Evolutionary conservation across 2,329 filamentous ascomycete genomes (phyloP), one percentile per base, ranked within the genome.

Genomic region (Helicocarpus griseus): DNA sequence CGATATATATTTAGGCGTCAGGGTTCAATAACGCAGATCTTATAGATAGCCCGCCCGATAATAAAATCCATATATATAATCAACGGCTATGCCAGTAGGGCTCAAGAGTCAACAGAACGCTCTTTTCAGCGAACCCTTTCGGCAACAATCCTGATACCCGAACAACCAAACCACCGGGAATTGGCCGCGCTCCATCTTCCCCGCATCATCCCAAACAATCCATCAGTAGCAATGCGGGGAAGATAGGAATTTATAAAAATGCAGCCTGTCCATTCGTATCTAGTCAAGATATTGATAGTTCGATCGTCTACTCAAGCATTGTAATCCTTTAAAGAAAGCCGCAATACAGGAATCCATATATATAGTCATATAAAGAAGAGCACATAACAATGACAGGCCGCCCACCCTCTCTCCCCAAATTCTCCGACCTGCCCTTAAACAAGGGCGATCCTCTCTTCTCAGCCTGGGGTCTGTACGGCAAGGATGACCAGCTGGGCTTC

Each of bases 401-500:
- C 14, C 55, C 55, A 44, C 46, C 49, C 22, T 44, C 24, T 21
- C 41, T 56, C 9, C 54, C 56, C 14, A 54, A 52, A 38, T 54
- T 57, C 49, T 54, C 56, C 19, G 47, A 50, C 14, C 49, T 57
- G 2, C 54, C 56, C 6, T 35, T 57, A n/a, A 53, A 56, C 43
- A 54, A 52, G 21, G 52, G 31, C 17, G 56, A 57, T 39, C 54
- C 52, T 41, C 39, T 35, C 6, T 54, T 49, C 28, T 54, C 56
- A 3, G 53, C 74, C 14, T 76, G 73, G 73, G 70, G 69, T 5
- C 69, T 80, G 4, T 82, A 79, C 61, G 79, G 79, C 46, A 65
- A 72, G 46, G 61, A 75, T 49, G 81, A 83, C 61, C 69, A 81
- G 63, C 69, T 85, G 2, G 82, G 81, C 8, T 78, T 77, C 22